phyloP scores from a whole-genome alignment of 192 early-diverging fungal species.

The Podila horticola region DNA sequence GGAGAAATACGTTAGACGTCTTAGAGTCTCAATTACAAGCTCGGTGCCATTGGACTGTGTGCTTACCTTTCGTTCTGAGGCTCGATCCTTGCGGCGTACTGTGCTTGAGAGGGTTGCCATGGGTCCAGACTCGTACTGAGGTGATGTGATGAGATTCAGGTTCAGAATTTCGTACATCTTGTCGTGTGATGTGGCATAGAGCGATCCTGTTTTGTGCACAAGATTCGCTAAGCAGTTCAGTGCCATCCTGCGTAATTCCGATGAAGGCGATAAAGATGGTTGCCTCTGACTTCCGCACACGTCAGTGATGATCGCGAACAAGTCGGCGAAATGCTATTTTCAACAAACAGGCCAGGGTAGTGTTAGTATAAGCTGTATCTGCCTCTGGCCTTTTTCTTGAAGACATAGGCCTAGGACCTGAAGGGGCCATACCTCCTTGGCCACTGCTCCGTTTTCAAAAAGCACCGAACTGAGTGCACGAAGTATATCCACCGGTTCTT shows the following conservation, averaged over 20 bases:
- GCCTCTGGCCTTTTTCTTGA: no score
- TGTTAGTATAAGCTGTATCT: no score
- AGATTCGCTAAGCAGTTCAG: constrained; percentile 75
- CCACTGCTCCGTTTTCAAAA: constrained; percentile 57
- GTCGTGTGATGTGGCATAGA: constrained; percentile 56
- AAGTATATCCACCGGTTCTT: constrained; percentile 55
- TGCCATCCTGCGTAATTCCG: constrained; percentile 67
- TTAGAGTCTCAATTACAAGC: no score
- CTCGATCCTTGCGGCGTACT: constrained; percentile 14
- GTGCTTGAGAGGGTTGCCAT: neutral
- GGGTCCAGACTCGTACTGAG: constrained; percentile 9
- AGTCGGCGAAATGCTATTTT: constrained; percentile 35
- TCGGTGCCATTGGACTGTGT: no score
- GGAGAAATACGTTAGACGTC: neutral
- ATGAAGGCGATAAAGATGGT: constrained; percentile 18
- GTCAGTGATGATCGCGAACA: constrained; percentile 32
- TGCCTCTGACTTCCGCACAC: constrained; percentile 19
- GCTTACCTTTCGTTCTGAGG: constrained; percentile 39
- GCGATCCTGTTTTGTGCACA: constrained; percentile 66
- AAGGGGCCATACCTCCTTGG: constrained; percentile 46
- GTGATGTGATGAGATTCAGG: constrained; percentile 47
- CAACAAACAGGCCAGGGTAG: neutral
- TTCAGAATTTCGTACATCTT: constrained; percentile 62
- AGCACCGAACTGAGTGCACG: constrained; percentile 61
- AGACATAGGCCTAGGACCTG: neutral